Percentiles rank a stretch among this genome's conserved stretches.
phyloP scores from a whole-genome alignment of 1,284 basidiomycete species.

The Pyrrhoderma lamaoense region DNA sequence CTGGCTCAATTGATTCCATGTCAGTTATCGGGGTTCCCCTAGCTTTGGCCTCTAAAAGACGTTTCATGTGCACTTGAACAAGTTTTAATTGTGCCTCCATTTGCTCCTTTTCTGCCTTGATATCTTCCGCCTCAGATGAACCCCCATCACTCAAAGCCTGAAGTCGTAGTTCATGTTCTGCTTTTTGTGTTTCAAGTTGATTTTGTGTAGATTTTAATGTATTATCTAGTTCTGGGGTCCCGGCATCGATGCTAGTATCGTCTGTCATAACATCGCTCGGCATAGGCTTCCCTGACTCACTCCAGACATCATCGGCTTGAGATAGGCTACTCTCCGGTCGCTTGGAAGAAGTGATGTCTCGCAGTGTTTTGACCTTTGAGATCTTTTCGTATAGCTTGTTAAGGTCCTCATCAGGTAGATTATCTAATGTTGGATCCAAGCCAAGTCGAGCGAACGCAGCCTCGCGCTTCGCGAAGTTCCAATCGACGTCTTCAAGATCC shows the following conservation, averaged over 20 bases:
- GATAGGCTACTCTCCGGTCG: constrained; percentile 81
- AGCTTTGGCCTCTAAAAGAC: constrained; percentile 72
- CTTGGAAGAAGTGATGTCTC: constrained; percentile 60
- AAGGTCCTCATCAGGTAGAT: constrained; percentile 86
- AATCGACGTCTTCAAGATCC: constrained; percentile 76
- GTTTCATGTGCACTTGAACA: constrained; percentile 77
- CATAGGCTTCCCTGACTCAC: constrained; percentile 67
- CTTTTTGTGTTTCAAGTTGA: constrained; percentile 46
- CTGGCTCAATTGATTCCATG: constrained; percentile 60
- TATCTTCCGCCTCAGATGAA: constrained; percentile 70
- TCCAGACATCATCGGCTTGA: constrained; percentile 80
- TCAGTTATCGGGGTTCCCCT: constrained; percentile 64
- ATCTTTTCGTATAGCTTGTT: constrained; percentile 91
- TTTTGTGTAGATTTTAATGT: constrained; percentile 61
- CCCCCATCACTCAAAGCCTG: constrained; percentile 56
- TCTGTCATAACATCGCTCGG: constrained; percentile 73
- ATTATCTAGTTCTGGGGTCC: constrained; percentile 60
- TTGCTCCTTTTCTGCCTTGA: constrained; percentile 83
- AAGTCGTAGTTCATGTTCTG: constrained; percentile 54
- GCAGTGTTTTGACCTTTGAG: constrained; percentile 85
- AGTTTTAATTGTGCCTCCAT: constrained; percentile 82
- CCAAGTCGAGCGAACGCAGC: constrained; percentile 81
- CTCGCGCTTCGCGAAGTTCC: constrained; percentile 90
- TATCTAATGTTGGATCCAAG: constrained; percentile 80
- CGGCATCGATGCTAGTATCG: constrained; percentile 76